Evolutionary conservation across 2,329 filamentous ascomycete genomes (phyloP).

Genomic region (Coniochaeta sp.): DNA sequence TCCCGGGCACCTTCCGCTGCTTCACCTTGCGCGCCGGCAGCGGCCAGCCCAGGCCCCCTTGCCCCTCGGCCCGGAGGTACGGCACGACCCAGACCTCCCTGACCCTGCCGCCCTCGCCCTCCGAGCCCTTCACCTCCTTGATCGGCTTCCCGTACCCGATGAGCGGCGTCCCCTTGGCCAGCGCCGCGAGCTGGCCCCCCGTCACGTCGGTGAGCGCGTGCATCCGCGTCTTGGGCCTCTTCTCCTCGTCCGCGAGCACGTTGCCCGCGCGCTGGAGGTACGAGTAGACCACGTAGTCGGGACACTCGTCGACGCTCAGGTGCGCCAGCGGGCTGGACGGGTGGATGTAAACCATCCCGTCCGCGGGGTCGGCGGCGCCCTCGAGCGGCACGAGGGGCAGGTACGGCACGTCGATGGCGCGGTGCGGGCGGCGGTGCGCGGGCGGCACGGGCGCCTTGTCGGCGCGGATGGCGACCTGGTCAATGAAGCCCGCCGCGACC

Average conservation of each 20-base stretch:
- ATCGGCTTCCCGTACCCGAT: slow-evolving; percentile 84
- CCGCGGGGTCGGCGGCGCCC: slow-evolving; percentile 34
- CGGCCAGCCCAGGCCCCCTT: slow-evolving; percentile 69
- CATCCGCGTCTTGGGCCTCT: slow-evolving; percentile 72
- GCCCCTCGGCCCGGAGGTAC: slow-evolving; percentile 62
- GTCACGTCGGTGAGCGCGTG: slow-evolving; percentile 77
- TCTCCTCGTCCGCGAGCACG: slow-evolving; percentile 39
- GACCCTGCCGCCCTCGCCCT: slow-evolving; percentile 27
- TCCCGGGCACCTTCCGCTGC: slow-evolving; percentile 65
- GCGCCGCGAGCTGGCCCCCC: slow-evolving; percentile 64
- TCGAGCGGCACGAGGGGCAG: slow-evolving; percentile 71
- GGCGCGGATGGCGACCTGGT: slow-evolving; percentile 86
- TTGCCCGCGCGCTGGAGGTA: slow-evolving; percentile 65
- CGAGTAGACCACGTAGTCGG: slow-evolving; percentile 80
- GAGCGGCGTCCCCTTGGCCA: slow-evolving; percentile 80
- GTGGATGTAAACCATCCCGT: slow-evolving; percentile 77
- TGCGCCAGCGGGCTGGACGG: slow-evolving; percentile 75
- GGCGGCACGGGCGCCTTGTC: slow-evolving; percentile 74
- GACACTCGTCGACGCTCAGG: slow-evolving; percentile 63
- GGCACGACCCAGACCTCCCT: slow-evolving; percentile 82
- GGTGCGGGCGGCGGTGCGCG: slow-evolving; percentile 59
- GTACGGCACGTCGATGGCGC: slow-evolving; percentile 91
- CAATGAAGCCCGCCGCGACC: slow-evolving; percentile 84
- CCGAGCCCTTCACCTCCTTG: slow-evolving; percentile 59
- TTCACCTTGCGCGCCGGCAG: slow-evolving; percentile 77